Conservation (phyloP, 441 rosid species). For the Bocquillonia castaneifolia region DNA sequence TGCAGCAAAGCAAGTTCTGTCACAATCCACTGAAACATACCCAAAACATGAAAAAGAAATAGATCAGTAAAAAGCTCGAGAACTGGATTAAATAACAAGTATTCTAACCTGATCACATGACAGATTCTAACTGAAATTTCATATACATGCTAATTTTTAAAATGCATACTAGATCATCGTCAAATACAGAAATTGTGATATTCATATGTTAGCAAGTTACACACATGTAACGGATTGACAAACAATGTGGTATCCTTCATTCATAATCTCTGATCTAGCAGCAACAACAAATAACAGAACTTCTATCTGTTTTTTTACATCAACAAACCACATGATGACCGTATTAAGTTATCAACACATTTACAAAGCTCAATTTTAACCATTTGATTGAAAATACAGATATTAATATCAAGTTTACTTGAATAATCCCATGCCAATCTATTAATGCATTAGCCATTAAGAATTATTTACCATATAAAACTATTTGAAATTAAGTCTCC, state of each 20-base stretch:
- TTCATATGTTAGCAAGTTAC: conserved; percentile 2
- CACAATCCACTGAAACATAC: conserved; percentile 59
- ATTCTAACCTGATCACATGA: conserved; percentile 8
- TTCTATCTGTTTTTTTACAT: not conserved
- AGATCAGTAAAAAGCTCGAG: conserved; percentile 19
- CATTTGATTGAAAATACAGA: not conserved
- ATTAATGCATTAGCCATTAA: not conserved
- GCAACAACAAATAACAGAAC: not conserved
- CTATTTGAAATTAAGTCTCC: not conserved
- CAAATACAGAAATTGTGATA: not conserved
- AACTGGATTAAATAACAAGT: not conserved
- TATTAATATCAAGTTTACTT: not conserved
- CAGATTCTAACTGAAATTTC: conserved; percentile 3
- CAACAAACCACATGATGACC: not conserved
- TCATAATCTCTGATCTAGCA: not conserved
- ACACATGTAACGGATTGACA: conserved; percentile 8
- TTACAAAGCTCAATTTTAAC: not conserved
- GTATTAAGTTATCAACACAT: not conserved
- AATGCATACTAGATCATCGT: not conserved
- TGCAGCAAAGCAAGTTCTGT: conserved; percentile 55
- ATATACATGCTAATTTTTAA: not conserved
- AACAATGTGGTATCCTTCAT: not conserved
- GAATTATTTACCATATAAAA: not conserved
- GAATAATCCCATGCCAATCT: not conserved
- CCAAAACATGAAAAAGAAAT: conserved; percentile 17